These are phyloP conservation scores for Blastobotrys chiropterorum DNA, from an alignment of 805 yeast species.

Conservation along the genomic window DNA sequence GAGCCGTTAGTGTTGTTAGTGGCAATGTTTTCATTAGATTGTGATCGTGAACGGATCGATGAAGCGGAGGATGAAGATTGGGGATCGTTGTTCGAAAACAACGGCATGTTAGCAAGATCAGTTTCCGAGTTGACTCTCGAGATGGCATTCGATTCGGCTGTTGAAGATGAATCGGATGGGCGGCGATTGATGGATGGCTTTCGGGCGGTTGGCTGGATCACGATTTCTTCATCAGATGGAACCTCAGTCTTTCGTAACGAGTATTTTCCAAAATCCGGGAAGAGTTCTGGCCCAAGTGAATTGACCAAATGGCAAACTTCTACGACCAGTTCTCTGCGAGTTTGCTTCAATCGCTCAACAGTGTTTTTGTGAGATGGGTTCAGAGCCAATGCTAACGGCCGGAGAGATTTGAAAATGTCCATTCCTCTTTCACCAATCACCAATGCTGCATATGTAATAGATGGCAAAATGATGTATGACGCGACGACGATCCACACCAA, in stretches of 20 bases:
- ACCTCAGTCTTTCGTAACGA: not conserved
- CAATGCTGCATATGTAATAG: slow-evolving; percentile 84
- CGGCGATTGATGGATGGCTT: not conserved
- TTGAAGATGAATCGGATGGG: slow-evolving; percentile 16
- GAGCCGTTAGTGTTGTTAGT: slow-evolving; percentile 7
- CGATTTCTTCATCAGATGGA: slow-evolving; percentile 5
- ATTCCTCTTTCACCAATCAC: slow-evolving; percentile 89
- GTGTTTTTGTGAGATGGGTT: slow-evolving; percentile 34
- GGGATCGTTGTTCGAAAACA: slow-evolving; percentile 38
- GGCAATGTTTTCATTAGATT: not conserved
- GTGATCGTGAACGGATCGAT: not conserved
- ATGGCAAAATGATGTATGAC: slow-evolving; percentile 57
- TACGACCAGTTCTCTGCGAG: slow-evolving; percentile 56
- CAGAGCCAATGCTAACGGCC: slow-evolving; percentile 61
- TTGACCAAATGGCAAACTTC: slow-evolving; percentile 78
- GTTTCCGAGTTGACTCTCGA: slow-evolving; percentile 58
- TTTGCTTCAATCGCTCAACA: slow-evolving; percentile 47
- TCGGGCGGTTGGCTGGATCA: slow-evolving; percentile 1
- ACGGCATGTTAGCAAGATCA: slow-evolving; percentile 58
- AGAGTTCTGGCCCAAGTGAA: slow-evolving; percentile 73
- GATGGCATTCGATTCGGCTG: slow-evolving; percentile 46
- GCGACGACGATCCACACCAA: slow-evolving; percentile 36
- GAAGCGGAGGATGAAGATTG: slow-evolving; percentile 18
- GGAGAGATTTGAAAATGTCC: slow-evolving; percentile 76
- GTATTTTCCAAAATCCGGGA: slow-evolving; percentile 65